These are phyloP conservation scores for Mrakia blollopis DNA, from an alignment of 768 basidiomycete species.

Conservation along the genomic window DNA sequence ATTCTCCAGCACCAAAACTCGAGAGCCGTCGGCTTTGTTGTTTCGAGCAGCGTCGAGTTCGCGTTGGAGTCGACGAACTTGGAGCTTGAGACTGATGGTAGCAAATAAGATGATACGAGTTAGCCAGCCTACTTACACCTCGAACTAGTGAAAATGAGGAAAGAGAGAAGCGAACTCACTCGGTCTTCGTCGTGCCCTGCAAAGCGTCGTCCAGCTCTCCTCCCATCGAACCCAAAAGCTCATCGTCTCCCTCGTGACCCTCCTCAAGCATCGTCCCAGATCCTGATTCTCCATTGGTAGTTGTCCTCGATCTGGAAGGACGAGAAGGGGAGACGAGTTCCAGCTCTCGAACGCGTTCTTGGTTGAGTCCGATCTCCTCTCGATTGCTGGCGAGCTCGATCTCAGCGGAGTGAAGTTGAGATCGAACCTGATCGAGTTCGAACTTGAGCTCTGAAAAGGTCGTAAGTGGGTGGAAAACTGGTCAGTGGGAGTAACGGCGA, in stretches of 20 bases:
- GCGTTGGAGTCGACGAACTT: conserved; percentile 71
- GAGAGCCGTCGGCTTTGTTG: conserved; percentile 64
- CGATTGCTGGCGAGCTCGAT: conserved; percentile 16
- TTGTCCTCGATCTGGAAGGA: conserved; percentile 33
- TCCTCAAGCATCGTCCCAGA: conserved; percentile 39
- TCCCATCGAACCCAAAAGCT: conserved; percentile 49
- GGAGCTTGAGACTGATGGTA: conserved; percentile 60
- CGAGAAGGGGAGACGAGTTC: conserved; percentile 52
- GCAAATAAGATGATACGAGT: too few species aligned
- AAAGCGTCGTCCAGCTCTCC: conserved; percentile 85
- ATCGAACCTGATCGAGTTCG: conserved; percentile 53
- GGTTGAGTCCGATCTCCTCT: conserved; percentile 80
- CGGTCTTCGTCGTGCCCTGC: conserved; percentile 60
- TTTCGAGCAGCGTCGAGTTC: conserved; percentile 70
- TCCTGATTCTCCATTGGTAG: background rate
- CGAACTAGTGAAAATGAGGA: background rate
- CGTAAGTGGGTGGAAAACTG: too few species aligned
- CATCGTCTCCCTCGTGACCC: conserved; percentile 42
- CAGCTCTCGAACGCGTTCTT: conserved; percentile 82
- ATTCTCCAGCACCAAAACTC: conserved; percentile 80
- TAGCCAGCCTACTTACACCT: background rate
- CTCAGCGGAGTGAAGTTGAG: conserved; percentile 30
- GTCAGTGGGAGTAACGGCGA: background rate
- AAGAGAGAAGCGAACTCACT: conserved; percentile 35
- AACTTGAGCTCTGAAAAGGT: conserved; percentile 53